Evolutionary conservation across 208 protist species (phyloP).

Genomic region (Trypanosoma caninum): DNA sequence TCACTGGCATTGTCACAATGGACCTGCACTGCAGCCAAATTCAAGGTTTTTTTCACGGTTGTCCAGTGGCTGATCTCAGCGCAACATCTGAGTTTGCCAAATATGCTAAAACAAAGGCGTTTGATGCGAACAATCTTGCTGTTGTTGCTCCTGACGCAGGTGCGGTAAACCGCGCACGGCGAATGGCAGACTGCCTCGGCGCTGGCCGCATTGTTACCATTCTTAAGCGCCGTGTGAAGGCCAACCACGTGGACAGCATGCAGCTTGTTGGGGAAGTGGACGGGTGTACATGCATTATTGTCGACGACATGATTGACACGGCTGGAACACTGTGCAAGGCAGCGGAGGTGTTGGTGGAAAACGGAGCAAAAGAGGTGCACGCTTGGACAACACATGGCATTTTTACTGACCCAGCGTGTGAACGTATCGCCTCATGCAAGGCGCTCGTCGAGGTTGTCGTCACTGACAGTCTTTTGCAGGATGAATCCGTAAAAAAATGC

Average conservation of each 20-base stretch:
- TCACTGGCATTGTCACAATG: slow-evolving; percentile 91
- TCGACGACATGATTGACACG: slow-evolving; percentile 99
- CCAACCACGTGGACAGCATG: slow-evolving; percentile 92
- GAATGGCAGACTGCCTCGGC: slow-evolving; percentile 76
- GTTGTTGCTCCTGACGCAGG: slow-evolving; percentile 96
- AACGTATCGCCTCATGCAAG: slow-evolving; percentile 85
- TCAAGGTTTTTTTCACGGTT: slow-evolving; percentile 95
- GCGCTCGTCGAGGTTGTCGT: slow-evolving; percentile 91
- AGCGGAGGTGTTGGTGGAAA: slow-evolving; percentile 92
- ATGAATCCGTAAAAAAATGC: slow-evolving; percentile 55
- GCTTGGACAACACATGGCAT: slow-evolving; percentile 94
- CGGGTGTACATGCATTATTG: slow-evolving; percentile 93
- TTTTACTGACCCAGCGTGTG: slow-evolving; percentile 91
- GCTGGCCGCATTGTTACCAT: slow-evolving; percentile 92
- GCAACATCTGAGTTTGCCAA: slow-evolving; percentile 83
- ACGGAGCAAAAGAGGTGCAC: slow-evolving; percentile 93
- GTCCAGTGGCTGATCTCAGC: slow-evolving; percentile 91
- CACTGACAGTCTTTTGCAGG: slow-evolving; percentile 92
- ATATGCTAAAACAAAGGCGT: slow-evolving; percentile 73
- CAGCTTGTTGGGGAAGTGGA: slow-evolving; percentile 95
- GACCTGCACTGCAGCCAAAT: slow-evolving; percentile 95
- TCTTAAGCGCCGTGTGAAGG: slow-evolving; percentile 92
- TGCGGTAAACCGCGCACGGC: slow-evolving; percentile 91
- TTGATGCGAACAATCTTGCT: slow-evolving; percentile 74
- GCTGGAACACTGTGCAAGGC: slow-evolving; percentile 94